phyloP scores from a whole-genome alignment of 805 yeast species.

The Nakazawaea wyomingensis region DNA sequence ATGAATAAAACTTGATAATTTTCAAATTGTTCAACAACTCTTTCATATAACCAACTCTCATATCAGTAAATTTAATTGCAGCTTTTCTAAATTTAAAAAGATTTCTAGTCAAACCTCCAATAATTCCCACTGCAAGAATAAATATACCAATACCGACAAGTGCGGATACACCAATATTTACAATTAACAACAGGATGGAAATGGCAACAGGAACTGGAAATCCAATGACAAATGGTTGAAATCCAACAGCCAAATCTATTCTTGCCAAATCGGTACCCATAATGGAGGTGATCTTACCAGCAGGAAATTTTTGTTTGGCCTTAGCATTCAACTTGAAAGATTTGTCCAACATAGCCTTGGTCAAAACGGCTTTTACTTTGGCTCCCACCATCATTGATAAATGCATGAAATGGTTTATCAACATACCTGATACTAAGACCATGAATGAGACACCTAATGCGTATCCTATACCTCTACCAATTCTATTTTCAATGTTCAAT shows the following conservation, averaged over 20 bases:
- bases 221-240: constrained; percentile 58
- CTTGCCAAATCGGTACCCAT: constrained; percentile 84
- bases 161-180: constrained; percentile 68
- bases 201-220: constrained; percentile 63
- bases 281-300: constrained; percentile 69
- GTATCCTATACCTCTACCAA: constrained; percentile 70
- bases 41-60: constrained; percentile 68
- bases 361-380: constrained; percentile 62
- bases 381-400: constrained; percentile 60
- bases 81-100: constrained; percentile 50
- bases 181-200: constrained; percentile 57
- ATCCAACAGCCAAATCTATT: constrained; percentile 68
- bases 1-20: constrained; percentile 80
- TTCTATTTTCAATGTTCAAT: constrained; percentile 32
- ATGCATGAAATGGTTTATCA: constrained; percentile 55
- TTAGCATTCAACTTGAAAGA: constrained; percentile 55
- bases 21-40: constrained; percentile 78
- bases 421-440: constrained; percentile 43
- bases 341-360: constrained; percentile 66
- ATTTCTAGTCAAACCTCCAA: constrained; percentile 43
- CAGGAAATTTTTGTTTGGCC: constrained; percentile 56
- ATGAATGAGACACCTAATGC: constrained; percentile 64
- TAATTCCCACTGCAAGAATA: constrained; percentile 41
- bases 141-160: constrained; percentile 63
- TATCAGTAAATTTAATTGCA: constrained; percentile 65